Evolutionary conservation across 495 filamentous ascomycete genomes (phyloP).

Genomic region (Neurospora sp.): DNA sequence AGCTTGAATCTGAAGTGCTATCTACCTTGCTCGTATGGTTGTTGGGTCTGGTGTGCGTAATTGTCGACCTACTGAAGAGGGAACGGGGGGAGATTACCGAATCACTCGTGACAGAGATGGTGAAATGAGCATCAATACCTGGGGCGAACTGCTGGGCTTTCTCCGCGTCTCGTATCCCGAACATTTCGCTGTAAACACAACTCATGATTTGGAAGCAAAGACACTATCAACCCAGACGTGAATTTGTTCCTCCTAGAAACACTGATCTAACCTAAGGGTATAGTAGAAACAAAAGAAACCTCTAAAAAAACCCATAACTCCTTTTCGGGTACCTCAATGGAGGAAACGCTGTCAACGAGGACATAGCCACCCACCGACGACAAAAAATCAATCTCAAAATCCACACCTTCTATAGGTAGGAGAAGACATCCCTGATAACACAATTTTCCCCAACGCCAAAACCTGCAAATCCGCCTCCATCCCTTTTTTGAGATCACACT

Average conservation of each 20-base stretch:
- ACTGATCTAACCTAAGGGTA: background rate
- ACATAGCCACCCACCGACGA: background rate
- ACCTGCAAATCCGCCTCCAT: background rate
- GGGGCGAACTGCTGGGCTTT: too few relatives aligned
- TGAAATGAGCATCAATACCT: background rate
- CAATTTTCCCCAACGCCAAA: background rate
- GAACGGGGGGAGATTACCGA: background rate
- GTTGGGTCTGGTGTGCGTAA: background rate
- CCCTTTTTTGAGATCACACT: background rate
- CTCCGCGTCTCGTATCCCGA: too few relatives aligned
- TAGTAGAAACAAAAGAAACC: background rate
- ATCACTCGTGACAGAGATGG: background rate
- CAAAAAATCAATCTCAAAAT: background rate
- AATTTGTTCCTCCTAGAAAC: background rate
- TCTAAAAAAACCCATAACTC: background rate
- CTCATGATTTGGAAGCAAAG: background rate
- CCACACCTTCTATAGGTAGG: background rate
- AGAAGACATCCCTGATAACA: background rate
- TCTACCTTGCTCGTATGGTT: background rate
- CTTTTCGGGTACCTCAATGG: background rate
- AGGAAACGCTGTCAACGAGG: background rate
- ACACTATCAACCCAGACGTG: background rate
- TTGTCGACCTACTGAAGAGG: background rate
- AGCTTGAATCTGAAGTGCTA: background rate
- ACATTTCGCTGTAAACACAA: background rate